These are phyloP conservation scores for Flammula alnicola DNA, from an alignment of 1,284 basidiomycete genomes.

Conservation along the genomic window DNA sequence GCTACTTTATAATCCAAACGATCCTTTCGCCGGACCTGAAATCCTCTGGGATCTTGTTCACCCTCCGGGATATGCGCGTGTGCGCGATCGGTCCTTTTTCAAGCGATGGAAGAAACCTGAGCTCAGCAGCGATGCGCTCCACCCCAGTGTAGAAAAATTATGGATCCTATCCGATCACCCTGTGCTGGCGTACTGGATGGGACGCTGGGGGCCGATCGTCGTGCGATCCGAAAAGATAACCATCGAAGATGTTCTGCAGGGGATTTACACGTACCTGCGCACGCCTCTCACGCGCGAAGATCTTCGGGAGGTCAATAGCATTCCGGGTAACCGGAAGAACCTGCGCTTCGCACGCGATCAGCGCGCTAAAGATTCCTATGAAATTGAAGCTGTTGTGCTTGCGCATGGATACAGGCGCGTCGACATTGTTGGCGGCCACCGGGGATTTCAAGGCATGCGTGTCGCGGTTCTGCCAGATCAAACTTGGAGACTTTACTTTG, in stretches of 20 bases:
- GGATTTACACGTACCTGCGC: constrained; percentile 26
- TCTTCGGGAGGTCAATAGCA: constrained; percentile 12
- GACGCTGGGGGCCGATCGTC: constrained; percentile 26
- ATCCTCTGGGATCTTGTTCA: constrained; percentile 27
- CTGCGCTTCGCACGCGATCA: constrained; percentile 19
- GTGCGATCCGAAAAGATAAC: constrained; percentile 19
- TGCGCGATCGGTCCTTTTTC: constrained; percentile 14
- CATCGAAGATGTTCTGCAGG: constrained; percentile 24
- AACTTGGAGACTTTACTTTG: constrained; percentile 42
- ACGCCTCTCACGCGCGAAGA: constrained; percentile 23
- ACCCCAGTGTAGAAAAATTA: constrained; percentile 21
- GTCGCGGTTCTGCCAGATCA: constrained; percentile 37
- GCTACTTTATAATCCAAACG: constrained; percentile 18
- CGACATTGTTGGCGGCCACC: constrained; percentile 41
- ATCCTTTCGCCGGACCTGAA: constrained; percentile 15
- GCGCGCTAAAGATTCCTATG: constrained; percentile 26
- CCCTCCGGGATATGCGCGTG: constrained; percentile 23
- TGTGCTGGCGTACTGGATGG: constrained; percentile 25
- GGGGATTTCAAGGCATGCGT: constrained; percentile 43
- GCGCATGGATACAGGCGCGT: constrained; percentile 23
- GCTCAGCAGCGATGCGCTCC: constrained; percentile 18
- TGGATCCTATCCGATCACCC: constrained; percentile 26
- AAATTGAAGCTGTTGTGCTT: constrained; percentile 25
- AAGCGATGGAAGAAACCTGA: constrained; percentile 17
- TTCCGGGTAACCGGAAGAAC: constrained; percentile 23